phyloP scores from a whole-genome alignment of 2,329 filamentous ascomycete species.

The Drechslerella coelobrocha region DNA sequence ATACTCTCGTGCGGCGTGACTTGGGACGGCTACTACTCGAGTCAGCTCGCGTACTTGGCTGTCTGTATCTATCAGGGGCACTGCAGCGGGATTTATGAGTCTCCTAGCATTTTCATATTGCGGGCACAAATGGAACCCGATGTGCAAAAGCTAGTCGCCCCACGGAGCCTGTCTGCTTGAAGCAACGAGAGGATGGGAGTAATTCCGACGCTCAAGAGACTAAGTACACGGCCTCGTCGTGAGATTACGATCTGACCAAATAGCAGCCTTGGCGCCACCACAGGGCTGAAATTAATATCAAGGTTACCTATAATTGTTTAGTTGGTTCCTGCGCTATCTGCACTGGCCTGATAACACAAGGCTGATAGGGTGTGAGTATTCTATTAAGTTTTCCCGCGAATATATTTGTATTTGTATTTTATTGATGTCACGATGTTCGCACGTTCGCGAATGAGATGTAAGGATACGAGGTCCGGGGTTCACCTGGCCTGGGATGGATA shows the following conservation, averaged over 20 bases:
- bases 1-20: neutral
- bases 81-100: no score
- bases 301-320: no score
- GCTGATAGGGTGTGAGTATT: no score
- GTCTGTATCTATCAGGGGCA: neutral
- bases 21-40: neutral
- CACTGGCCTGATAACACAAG: no score
- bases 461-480: no score
- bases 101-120: neutral
- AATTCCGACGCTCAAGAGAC: neutral
- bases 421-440: no score
- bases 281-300: neutral
- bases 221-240: neutral
- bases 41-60: neutral
- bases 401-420: no score
- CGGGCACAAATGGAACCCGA: neutral
- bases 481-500: no score
- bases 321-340: no score
- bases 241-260: slow-evolving; percentile 5
- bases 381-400: no score
- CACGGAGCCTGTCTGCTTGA: neutral
- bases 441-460: no score
- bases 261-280: neutral
- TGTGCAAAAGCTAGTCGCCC: neutral
- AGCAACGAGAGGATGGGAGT: slow-evolving; percentile 14